A percentile compares a stretch with the other conserved stretches of the same genome.
phyloP scores from a whole-genome alignment of 2,329 filamentous ascomycete species.

The Neonectria neomacrospora region DNA sequence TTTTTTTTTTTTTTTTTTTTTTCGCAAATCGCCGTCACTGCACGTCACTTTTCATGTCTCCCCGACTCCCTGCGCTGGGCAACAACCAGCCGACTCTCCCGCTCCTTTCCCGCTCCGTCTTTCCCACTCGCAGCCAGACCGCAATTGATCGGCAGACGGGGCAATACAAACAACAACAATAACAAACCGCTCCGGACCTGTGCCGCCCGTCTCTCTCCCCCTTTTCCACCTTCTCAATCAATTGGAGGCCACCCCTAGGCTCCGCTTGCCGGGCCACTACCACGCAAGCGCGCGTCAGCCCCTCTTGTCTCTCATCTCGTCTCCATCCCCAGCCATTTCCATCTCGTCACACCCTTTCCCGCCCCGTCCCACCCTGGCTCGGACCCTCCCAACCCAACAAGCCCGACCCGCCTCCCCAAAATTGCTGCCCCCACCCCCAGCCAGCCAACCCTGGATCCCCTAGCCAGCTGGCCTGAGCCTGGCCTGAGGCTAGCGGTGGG shows the following conservation, averaged over 20 bases:
- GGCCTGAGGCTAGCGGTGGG: conserved; percentile 39
- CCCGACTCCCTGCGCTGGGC: not conserved
- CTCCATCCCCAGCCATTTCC: conserved; percentile 37
- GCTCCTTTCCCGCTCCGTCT: not conserved
- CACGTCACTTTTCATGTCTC: conserved; percentile 3
- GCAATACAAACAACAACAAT: conserved; percentile 25
- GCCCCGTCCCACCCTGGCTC: conserved; percentile 31
- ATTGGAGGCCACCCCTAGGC: conserved; percentile 32
- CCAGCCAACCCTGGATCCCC: conserved; percentile 31
- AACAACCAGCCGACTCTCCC: not conserved
- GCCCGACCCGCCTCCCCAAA: conserved; percentile 37
- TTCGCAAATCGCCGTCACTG: not conserved
- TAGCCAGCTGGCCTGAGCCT: conserved; percentile 42
- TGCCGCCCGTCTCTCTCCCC: conserved; percentile 10
- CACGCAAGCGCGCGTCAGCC: conserved; percentile 38
- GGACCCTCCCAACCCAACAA: conserved; percentile 40
- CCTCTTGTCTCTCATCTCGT: not conserved
- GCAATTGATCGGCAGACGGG: conserved; percentile 29
- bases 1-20: not conserved
- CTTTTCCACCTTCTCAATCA: conserved; percentile 22
- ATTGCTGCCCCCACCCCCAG: conserved; percentile 40
- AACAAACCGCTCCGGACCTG: conserved; percentile 5
- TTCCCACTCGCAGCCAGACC: conserved; percentile 3
- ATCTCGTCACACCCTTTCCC: conserved; percentile 29
- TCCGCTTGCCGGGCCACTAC: conserved; percentile 37